Evolutionary conservation across 495 filamentous ascomycete species (phyloP).

Genomic region (Talaromyces liani): DNA sequence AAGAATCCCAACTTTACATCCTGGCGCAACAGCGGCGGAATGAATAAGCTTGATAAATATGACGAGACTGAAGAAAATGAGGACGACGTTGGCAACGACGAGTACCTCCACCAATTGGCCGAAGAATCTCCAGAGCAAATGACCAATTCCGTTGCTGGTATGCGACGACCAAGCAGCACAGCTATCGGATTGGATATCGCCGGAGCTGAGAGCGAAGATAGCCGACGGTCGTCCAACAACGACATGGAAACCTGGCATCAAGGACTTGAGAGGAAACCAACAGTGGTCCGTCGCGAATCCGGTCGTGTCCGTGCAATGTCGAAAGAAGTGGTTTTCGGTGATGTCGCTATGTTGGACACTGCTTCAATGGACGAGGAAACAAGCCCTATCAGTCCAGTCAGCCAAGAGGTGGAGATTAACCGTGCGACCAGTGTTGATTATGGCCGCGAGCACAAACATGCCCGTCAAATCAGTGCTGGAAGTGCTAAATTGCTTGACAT

Average conservation of each 20-base stretch:
- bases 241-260: slow-evolving; percentile 41
- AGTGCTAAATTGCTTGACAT: slow-evolving; percentile 64
- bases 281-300: slow-evolving; percentile 42
- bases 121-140: slow-evolving; percentile 31
- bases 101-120: slow-evolving; percentile 52
- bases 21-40: slow-evolving; percentile 37
- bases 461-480: slow-evolving; percentile 63
- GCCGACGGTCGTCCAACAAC: slow-evolving; percentile 10
- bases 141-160: slow-evolving; percentile 12
- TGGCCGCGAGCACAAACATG: slow-evolving; percentile 47
- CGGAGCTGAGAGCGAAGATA: slow-evolving; percentile 10
- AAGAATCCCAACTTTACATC: slow-evolving; percentile 27
- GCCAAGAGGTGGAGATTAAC: slow-evolving; percentile 37
- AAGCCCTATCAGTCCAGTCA: slow-evolving; percentile 19
- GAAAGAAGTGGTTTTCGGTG: slow-evolving; percentile 60
- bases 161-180: slow-evolving; percentile 30
- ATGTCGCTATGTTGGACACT: slow-evolving; percentile 38
- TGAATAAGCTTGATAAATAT: slow-evolving; percentile 23
- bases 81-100: slow-evolving; percentile 51
- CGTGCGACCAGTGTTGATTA: slow-evolving; percentile 60
- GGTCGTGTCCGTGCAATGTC: slow-evolving; percentile 53
- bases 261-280: slow-evolving; percentile 49
- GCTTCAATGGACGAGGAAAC: slow-evolving; percentile 29
- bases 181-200: slow-evolving; percentile 22
- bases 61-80: slow-evolving; percentile 20